phyloP scores from a whole-genome alignment of 2,329 filamentous ascomycete species.

The Neophaeococcomyces mojaviensis region DNA sequence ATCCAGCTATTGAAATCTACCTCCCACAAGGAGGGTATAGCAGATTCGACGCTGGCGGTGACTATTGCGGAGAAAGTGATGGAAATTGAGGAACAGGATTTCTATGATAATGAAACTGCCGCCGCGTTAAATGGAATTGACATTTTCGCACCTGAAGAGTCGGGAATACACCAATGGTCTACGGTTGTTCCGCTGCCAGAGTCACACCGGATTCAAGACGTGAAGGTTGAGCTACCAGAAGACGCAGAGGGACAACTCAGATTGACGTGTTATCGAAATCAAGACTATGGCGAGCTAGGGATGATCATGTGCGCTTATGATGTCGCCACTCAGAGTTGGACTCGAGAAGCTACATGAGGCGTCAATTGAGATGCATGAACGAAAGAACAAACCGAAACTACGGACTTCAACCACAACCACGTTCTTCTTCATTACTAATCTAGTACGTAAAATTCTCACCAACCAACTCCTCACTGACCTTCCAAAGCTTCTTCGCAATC shows the following conservation, averaged over 20 bases:
- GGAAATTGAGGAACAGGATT: conserved; percentile 11
- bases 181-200: neutral
- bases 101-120: neutral
- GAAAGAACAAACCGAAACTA: neutral
- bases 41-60: conserved; percentile 18
- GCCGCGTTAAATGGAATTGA: neutral
- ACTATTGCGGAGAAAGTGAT: conserved; percentile 18
- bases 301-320: too few species aligned
- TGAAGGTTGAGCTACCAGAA: too few species aligned
- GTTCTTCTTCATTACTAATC: conserved; percentile 6
- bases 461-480: conserved; percentile 33
- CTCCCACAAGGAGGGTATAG: conserved; percentile 23
- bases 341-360: too few species aligned
- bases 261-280: too few species aligned
- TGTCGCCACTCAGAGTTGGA: too few species aligned
- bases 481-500: conserved; percentile 34
- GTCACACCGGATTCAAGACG: too few species aligned
- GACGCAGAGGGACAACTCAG: too few species aligned
- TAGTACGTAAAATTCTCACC: conserved; percentile 32
- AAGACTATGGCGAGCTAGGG: too few species aligned
- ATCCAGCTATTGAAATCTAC: conserved; percentile 16
- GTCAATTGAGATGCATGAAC: neutral
- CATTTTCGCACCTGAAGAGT: neutral
- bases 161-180: neutral
- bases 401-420: neutral